These are phyloP conservation scores for Roridomyces roridus DNA, from an alignment of 768 basidiomycete genomes.

Conservation along the genomic window DNA sequence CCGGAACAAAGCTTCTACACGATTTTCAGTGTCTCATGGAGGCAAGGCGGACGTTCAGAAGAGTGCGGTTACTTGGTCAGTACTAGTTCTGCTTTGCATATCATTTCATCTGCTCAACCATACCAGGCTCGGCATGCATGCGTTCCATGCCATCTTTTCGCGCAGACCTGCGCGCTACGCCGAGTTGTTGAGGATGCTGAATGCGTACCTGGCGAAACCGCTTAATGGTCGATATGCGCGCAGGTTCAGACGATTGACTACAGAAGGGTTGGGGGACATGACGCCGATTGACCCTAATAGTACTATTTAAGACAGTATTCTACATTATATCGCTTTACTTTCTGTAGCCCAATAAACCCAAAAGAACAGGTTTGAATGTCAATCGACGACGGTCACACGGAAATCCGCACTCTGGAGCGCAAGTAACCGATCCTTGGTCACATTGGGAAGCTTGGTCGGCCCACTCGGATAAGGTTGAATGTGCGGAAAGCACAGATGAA, in stretches of 20 bases:
- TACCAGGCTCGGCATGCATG: conserved; percentile 79
- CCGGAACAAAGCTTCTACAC: conserved; percentile 48
- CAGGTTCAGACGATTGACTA: conserved; percentile 54
- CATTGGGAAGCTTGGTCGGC: too few relatives aligned
- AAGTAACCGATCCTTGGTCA: too few relatives aligned
- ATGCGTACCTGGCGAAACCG: conserved; percentile 54
- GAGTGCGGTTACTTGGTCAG: conserved; percentile 64
- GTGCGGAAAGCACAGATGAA: too few relatives aligned
- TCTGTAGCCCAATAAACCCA: too few relatives aligned
- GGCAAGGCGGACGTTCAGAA: conserved; percentile 55
- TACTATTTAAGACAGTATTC: too few relatives aligned
- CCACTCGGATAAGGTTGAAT: too few relatives aligned
- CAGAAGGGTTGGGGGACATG: conserved; percentile 47
- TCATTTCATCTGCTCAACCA: neutral
- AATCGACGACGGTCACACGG: too few relatives aligned
- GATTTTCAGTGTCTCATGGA: conserved; percentile 42
- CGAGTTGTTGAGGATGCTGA: conserved; percentile 53
- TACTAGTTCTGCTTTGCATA: neutral
- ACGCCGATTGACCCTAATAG: conserved; percentile 24
- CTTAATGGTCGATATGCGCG: conserved; percentile 48
- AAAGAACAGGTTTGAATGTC: too few relatives aligned
- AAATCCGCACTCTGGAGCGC: too few relatives aligned
- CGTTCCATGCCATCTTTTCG: conserved; percentile 72
- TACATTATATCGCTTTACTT: too few relatives aligned
- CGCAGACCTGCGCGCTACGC: conserved; percentile 57